Conservation (phyloP, 768 basidiomycete genomes). For the Roridomyces roridus region DNA sequence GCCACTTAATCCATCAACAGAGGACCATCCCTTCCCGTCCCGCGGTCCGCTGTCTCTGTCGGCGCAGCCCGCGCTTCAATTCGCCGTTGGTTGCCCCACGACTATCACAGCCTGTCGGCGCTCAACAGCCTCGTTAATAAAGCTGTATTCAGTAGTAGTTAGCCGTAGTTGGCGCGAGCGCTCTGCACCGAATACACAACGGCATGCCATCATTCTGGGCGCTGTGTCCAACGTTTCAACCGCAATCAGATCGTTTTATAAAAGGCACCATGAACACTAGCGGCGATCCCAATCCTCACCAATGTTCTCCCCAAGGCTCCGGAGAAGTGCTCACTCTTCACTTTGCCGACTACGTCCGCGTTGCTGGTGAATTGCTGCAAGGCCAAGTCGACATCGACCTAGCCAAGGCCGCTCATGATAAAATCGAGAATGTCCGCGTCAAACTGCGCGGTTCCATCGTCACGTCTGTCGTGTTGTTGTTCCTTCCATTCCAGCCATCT, state of each 20-base stretch:
- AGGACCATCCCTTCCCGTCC: too few relatives aligned
- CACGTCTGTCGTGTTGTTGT: conserved; percentile 4
- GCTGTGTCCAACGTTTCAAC: background rate
- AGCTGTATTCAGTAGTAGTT: too few relatives aligned
- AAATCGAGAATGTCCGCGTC: conserved; percentile 20
- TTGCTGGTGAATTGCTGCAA: conserved; percentile 22
- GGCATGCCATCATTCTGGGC: too few relatives aligned
- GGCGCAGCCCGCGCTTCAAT: too few relatives aligned
- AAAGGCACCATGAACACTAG: background rate
- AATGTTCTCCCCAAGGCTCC: conserved; percentile 12
- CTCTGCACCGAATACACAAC: too few relatives aligned
- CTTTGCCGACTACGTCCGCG: conserved; percentile 20
- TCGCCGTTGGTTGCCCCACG: too few relatives aligned
- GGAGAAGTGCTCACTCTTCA: conserved; percentile 16
- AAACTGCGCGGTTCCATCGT: conserved; percentile 23
- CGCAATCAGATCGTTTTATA: background rate
- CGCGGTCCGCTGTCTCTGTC: too few relatives aligned
- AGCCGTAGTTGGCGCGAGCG: too few relatives aligned
- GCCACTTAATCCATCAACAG: too few relatives aligned
- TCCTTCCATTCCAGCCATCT: background rate
- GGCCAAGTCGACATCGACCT: conserved; percentile 22
- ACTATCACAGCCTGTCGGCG: too few relatives aligned
- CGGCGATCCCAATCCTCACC: too few relatives aligned
- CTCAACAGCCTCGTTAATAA: too few relatives aligned
- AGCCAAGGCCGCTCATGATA: conserved; percentile 8